Evolutionary conservation across 2,329 filamentous ascomycete genomes (phyloP).

Genomic region (Truncatella angustata): DNA sequence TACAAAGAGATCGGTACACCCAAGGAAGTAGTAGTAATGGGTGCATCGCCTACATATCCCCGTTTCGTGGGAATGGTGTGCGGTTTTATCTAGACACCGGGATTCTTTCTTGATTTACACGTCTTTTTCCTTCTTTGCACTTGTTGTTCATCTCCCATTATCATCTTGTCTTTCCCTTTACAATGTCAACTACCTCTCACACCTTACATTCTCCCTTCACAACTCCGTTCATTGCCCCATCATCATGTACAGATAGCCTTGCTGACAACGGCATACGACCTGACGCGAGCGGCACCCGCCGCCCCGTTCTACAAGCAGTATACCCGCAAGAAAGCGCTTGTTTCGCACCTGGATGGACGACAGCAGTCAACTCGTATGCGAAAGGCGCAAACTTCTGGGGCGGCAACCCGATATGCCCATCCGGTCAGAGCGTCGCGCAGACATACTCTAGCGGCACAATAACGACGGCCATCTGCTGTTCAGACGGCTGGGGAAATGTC

Average conservation of each 20-base stretch:
- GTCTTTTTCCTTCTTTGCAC: not conserved
- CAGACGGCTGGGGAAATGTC: not conserved
- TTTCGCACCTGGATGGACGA: not conserved
- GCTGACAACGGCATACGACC: not conserved
- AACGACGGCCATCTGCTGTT: not conserved
- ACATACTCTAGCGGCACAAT: not conserved
- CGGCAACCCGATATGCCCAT: not conserved
- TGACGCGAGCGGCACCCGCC: not conserved
- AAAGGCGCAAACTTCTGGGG: not conserved
- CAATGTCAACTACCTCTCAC: not conserved
- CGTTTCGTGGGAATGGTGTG: conserved; percentile 2
- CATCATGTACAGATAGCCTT: not conserved
- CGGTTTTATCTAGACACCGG: not conserved
- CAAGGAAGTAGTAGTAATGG: not conserved
- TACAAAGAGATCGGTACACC: not conserved
- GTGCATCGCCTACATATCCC: conserved; percentile 13
- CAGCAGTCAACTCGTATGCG: not conserved
- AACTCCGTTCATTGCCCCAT: not conserved
- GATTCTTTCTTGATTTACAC: not conserved
- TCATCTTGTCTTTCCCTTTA: not conserved
- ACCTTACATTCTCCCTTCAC: not conserved
- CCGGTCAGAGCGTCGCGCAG: not conserved
- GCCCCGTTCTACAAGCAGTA: not conserved
- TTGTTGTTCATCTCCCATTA: not conserved
- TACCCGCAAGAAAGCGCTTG: not conserved